phyloP scores from a whole-genome alignment of 148 eudicot species.

The Fagopyrum tataricum region DNA sequence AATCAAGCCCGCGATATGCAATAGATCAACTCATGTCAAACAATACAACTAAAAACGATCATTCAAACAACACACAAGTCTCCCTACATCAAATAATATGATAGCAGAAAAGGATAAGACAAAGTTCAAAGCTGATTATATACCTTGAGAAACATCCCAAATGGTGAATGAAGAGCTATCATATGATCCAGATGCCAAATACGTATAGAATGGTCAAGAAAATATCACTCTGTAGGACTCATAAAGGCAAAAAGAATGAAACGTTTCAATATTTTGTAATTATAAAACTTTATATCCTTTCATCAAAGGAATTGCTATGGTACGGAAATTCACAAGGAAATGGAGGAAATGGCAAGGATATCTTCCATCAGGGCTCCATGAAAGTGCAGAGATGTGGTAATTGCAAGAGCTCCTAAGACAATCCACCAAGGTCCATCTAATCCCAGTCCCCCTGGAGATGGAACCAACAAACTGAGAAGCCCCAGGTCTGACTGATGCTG shows the following conservation, averaged over 20 bases:
- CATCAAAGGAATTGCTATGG: background rate
- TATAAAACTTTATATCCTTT: background rate
- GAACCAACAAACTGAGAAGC: conserved; percentile 58
- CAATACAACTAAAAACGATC: background rate
- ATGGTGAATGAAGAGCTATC: conserved; percentile 89
- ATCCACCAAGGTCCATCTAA: conserved; percentile 88
- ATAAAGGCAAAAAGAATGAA: background rate
- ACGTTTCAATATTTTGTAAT: background rate
- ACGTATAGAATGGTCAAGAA: conserved; percentile 67
- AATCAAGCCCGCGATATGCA: background rate
- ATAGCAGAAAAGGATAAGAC: background rate
- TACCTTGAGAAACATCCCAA: conserved; percentile 99
- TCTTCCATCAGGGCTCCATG: conserved; percentile 99
- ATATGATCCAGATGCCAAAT: conserved; percentile 88
- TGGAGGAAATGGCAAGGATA: conserved; percentile 42
- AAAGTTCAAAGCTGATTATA: background rate
- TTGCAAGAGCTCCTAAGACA: conserved; percentile 63
- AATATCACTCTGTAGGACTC: conserved; percentile 12
- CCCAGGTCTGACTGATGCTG: conserved; percentile 85
- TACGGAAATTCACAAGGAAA: background rate
- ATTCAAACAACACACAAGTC: background rate
- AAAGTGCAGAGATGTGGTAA: conserved; percentile 83
- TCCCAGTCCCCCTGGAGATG: conserved; percentile 68
- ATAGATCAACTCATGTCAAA: background rate
- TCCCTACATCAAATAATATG: background rate